A percentile compares a stretch with the other conserved stretches of the same genome.
Evolutionary conservation across 306 rosid genomes (phyloP).

Genomic region (Calophaca sinica): DNA sequence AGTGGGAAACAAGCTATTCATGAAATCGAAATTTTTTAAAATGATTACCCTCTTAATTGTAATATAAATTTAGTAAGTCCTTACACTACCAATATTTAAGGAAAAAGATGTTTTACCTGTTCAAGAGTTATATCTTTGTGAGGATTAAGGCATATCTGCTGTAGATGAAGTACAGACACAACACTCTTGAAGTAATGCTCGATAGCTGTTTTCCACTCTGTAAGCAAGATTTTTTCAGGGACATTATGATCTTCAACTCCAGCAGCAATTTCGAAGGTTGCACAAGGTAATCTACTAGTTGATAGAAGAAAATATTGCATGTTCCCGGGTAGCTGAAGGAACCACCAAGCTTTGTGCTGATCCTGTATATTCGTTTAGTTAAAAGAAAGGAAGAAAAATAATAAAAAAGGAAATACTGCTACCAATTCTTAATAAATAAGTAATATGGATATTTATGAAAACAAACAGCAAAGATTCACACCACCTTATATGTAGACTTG

Average conservation of each 20-base stretch:
- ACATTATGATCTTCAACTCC: slow-evolving; percentile 26
- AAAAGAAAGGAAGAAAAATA: not conserved
- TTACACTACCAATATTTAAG: not conserved
- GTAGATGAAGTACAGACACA: slow-evolving; percentile 69
- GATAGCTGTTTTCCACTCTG: slow-evolving; percentile 70
- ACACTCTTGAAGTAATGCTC: slow-evolving; percentile 78
- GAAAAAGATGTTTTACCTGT: slow-evolving; percentile 61
- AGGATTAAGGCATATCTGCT: slow-evolving; percentile 68
- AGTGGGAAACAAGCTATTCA: not conserved
- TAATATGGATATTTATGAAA: slow-evolving; percentile 26
- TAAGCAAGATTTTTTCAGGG: slow-evolving; percentile 43
- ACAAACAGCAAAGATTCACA: slow-evolving; percentile 43
- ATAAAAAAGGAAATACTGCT: not conserved
- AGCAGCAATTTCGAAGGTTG: slow-evolving; percentile 37
- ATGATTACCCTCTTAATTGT: not conserved
- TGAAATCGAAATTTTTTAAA: not conserved
- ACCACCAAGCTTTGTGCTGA: slow-evolving; percentile 85
- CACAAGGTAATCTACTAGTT: slow-evolving; percentile 50
- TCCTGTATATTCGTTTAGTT: slow-evolving; percentile 53
- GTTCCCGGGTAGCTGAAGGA: slow-evolving; percentile 68
- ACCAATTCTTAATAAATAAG: slow-evolving; percentile 11
- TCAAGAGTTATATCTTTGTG: slow-evolving; percentile 73
- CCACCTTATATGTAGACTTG: slow-evolving; percentile 61
- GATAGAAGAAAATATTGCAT: slow-evolving; percentile 60
- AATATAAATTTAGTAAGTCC: not conserved